Conservation (phyloP, 371 early-diverging fungal species). For the Syncephalastrum contaminatum region DNA sequence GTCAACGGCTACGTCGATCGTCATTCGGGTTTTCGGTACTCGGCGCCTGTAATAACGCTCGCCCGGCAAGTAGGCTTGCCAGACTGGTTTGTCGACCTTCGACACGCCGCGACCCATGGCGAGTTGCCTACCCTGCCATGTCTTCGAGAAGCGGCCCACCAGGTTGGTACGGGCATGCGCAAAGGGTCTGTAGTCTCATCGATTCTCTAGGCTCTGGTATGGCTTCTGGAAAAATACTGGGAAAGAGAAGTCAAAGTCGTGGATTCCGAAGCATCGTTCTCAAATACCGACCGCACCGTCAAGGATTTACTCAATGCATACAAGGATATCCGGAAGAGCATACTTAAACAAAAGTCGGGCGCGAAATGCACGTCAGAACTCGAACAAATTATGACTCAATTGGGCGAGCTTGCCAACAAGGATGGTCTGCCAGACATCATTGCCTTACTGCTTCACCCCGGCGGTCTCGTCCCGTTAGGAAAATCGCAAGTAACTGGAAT, state of each 20-base stretch:
- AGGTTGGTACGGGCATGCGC: no score
- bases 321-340: conserved; percentile 35
- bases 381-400: neutral
- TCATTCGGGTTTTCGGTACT: conserved; percentile 51
- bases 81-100: conserved; percentile 64
- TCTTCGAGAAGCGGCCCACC: conserved; percentile 50
- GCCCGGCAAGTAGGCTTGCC: conserved; percentile 61
- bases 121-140: conserved; percentile 58
- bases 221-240: conserved; percentile 55
- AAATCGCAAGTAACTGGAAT: conserved; percentile 34
- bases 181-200: conserved; percentile 2
- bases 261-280: neutral
- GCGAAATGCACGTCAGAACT: neutral
- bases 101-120: conserved; percentile 70
- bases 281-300: conserved; percentile 9
- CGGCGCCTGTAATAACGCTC: conserved; percentile 50
- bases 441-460: conserved; percentile 35
- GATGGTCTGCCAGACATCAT: conserved; percentile 18
- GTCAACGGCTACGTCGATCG: conserved; percentile 70
- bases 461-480: conserved; percentile 43
- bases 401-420: conserved; percentile 10
- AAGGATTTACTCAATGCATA: conserved; percentile 29
- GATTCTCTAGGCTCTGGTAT: conserved; percentile 37
- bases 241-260: conserved; percentile 12
- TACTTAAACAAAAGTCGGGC: neutral